A percentile compares a stretch with the other conserved stretches of the same genome.
Evolutionary conservation across 345 rosid genomes (phyloP).

Genomic region (Clarkia xantiana): DNA sequence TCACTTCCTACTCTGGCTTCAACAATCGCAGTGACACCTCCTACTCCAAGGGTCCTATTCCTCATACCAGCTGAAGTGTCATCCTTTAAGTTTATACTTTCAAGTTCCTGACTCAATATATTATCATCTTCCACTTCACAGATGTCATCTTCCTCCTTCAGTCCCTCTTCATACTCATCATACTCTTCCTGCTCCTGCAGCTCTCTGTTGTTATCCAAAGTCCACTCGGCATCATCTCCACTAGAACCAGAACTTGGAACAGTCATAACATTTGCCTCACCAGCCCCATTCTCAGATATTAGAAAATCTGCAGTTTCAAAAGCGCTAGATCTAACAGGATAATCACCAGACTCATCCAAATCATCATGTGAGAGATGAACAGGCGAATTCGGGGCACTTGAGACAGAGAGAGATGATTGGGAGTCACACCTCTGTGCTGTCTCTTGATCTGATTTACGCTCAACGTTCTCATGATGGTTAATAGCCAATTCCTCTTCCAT

Average conservation of each 20-base stretch:
- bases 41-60: conserved; percentile 35
- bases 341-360: conserved; percentile 75
- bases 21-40: conserved; percentile 83
- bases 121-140: conserved; percentile 63
- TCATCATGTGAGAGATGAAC: conserved; percentile 88
- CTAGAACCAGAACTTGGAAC: conserved; percentile 41
- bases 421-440: conserved; percentile 60
- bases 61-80: conserved; percentile 30
- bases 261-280: conserved; percentile 30
- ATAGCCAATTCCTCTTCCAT: conserved; percentile 11
- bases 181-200: conserved; percentile 91
- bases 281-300: conserved; percentile 28
- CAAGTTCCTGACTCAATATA: conserved; percentile 38
- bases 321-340: conserved; percentile 27
- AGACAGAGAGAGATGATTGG: conserved; percentile 82
- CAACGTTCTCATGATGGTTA: conserved; percentile 11
- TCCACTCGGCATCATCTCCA: conserved; percentile 86
- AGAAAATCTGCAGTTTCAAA: conserved; percentile 30
- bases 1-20: conserved; percentile 76
- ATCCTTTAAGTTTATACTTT: conserved; percentile 45
- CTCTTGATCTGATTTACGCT: conserved; percentile 27
- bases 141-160: conserved; percentile 67
- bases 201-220: conserved; percentile 40
- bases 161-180: conserved; percentile 86
- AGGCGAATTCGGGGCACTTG: conserved; percentile 93